These are phyloP conservation scores for Phytopythium boreale DNA, from an alignment of 352 stramenopile genomes.

Conservation along the genomic window DNA sequence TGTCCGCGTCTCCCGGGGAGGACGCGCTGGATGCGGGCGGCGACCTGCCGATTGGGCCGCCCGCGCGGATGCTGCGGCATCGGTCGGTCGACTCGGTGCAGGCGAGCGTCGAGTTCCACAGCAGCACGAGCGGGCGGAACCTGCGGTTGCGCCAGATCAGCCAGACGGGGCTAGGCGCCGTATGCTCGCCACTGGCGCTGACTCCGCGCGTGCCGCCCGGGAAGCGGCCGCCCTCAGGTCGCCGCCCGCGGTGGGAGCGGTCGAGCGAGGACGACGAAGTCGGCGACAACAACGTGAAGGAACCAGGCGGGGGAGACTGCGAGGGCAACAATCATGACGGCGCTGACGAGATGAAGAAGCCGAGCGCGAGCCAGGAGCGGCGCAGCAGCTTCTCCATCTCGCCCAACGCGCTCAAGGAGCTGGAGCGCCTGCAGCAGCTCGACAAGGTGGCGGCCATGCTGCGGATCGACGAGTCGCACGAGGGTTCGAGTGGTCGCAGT, in stretches of 20 bases:
- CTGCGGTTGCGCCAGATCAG: slow-evolving; percentile 42
- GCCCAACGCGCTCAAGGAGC: slow-evolving; percentile 40
- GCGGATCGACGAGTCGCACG: slow-evolving; percentile 20
- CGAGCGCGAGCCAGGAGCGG: slow-evolving; percentile 27
- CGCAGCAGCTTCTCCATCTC: slow-evolving; percentile 70
- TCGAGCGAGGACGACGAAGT: slow-evolving; percentile 5
- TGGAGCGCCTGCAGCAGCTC: slow-evolving; percentile 32
- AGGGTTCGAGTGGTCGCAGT: slow-evolving; percentile 2
- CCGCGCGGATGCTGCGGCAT: not conserved
- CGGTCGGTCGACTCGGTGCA: slow-evolving; percentile 6
- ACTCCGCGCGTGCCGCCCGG: slow-evolving; percentile 43
- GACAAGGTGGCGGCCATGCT: slow-evolving; percentile 11
- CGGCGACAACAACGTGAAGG: slow-evolving; percentile 12
- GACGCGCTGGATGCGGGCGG: not conserved
- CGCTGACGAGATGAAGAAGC: not conserved
- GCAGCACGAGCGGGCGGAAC: slow-evolving; percentile 49
- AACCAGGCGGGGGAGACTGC: not conserved
- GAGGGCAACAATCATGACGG: not conserved
- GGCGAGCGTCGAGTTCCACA: slow-evolving; percentile 38
- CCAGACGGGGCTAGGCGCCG: slow-evolving; percentile 21
- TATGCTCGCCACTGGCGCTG: slow-evolving; percentile 34
- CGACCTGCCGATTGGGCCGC: not conserved
- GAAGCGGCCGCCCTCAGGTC: slow-evolving; percentile 20
- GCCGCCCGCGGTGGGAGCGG: slow-evolving; percentile 14
- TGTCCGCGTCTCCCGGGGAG: not conserved